Conservation (phyloP, 2,329 filamentous ascomycete genomes). For the Cytospora schulzeri region DNA sequence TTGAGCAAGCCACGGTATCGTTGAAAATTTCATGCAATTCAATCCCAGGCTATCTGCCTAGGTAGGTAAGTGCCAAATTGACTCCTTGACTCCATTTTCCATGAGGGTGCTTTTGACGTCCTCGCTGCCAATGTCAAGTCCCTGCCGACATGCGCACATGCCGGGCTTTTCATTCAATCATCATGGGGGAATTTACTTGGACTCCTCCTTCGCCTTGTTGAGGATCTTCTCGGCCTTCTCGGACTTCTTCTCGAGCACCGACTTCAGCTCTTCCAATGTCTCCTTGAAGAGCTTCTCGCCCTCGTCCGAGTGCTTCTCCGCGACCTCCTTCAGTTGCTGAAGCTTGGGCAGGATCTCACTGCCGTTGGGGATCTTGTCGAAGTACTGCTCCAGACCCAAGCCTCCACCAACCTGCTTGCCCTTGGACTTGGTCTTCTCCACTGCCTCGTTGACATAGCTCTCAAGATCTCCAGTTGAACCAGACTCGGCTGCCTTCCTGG, state of each 20-base stretch:
- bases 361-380: constrained; percentile 67
- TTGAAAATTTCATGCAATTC: not conserved
- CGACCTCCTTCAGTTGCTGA: constrained; percentile 64
- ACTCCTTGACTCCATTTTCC: not conserved
- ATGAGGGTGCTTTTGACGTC: not conserved
- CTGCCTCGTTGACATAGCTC: constrained; percentile 60
- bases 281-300: constrained; percentile 70
- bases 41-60: not conserved
- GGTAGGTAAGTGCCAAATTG: not conserved
- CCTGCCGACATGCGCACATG: not conserved
- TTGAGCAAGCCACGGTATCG: not conserved
- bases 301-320: constrained; percentile 68
- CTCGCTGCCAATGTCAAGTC: not conserved
- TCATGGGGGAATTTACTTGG: constrained; percentile 36
- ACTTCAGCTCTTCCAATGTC: constrained; percentile 66
- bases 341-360: constrained; percentile 67
- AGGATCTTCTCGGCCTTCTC: constrained; percentile 60
- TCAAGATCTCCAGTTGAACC: constrained; percentile 62
- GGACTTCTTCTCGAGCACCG: constrained; percentile 63
- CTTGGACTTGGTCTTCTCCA: constrained; percentile 60
- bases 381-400: constrained; percentile 60
- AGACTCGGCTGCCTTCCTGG: constrained; percentile 62
- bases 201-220: constrained; percentile 55
- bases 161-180: not conserved
- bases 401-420: constrained; percentile 41